These are phyloP conservation scores for Penicillium corylophilum DNA, from an alignment of 2,329 filamentous ascomycete genomes.

Conservation along the genomic window DNA sequence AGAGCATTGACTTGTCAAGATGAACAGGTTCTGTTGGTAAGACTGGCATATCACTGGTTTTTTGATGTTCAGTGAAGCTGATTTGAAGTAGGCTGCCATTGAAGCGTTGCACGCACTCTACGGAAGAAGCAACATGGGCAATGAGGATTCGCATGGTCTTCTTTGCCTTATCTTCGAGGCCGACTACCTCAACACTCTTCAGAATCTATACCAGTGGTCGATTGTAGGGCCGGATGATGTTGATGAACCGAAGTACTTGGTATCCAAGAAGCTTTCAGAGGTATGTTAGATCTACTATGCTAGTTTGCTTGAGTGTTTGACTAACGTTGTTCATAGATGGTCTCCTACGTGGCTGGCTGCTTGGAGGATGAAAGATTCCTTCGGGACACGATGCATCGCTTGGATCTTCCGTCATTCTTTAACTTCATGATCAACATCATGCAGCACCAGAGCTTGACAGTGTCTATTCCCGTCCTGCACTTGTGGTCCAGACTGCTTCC, in stretches of 20 bases:
- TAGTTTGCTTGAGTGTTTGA: constrained; percentile 11
- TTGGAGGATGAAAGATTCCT: constrained; percentile 73
- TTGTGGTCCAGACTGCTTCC: constrained; percentile 82
- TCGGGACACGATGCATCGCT: constrained; percentile 56
- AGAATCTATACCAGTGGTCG: constrained; percentile 76
- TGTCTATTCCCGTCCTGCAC: constrained; percentile 89
- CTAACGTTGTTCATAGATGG: constrained; percentile 57
- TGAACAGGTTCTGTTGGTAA: constrained; percentile 71
- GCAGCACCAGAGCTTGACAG: constrained; percentile 80
- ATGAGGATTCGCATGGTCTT: constrained; percentile 74
- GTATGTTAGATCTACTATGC: constrained; percentile 45
- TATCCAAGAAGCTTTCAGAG: constrained; percentile 93
- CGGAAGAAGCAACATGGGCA: constrained; percentile 68
- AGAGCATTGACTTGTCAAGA: constrained; percentile 68
- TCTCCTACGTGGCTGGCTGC: constrained; percentile 81
- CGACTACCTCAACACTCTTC: constrained; percentile 69
- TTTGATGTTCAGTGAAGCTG: constrained; percentile 16
- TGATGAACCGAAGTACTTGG: constrained; percentile 86
- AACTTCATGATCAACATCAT: constrained; percentile 76
- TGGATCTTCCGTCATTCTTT: constrained; percentile 73
- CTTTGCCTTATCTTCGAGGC: constrained; percentile 75
- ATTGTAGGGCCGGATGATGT: constrained; percentile 76
- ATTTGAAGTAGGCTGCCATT: constrained; percentile 63
- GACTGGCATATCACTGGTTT: constrained; percentile 14
- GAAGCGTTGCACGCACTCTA: constrained; percentile 85